Conservation (phyloP, 139 green algal genomes). For the Volvox africanus region DNA sequence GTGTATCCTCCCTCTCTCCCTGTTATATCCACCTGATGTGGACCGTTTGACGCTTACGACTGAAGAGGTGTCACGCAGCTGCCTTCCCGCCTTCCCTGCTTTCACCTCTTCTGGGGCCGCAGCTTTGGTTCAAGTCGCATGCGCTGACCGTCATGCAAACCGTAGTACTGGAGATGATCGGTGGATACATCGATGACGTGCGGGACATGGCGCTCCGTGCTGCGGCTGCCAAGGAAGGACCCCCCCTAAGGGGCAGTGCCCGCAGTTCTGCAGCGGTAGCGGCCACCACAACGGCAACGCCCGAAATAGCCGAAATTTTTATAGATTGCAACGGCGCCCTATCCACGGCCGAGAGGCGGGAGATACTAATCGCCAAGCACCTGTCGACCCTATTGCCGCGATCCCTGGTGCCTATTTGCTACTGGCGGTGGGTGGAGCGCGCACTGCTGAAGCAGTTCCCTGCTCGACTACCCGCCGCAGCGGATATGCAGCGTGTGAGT, state of each 20-base stretch:
- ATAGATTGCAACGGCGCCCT: background rate
- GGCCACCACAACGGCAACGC: background rate
- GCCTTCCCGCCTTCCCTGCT: too few species aligned
- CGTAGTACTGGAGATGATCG: background rate
- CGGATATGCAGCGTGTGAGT: background rate
- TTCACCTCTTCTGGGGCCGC: background rate
- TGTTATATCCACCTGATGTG: too few species aligned
- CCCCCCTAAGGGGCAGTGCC: too few species aligned
- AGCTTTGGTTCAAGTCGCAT: background rate
- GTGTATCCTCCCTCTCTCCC: too few species aligned
- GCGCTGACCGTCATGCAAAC: background rate
- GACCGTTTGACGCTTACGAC: too few species aligned
- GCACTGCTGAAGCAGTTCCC: background rate
- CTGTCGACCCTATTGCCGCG: conserved; percentile 27
- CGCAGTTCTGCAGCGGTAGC: background rate
- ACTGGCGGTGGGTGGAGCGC: conserved; percentile 37
- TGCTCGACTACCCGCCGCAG: background rate
- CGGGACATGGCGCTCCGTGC: background rate
- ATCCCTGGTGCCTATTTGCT: background rate
- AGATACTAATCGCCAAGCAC: background rate
- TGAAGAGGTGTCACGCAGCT: too few species aligned
- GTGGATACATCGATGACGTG: conserved; percentile 1
- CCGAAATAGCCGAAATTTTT: too few species aligned
- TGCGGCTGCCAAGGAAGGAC: too few species aligned
- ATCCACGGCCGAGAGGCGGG: background rate